A percentile compares a stretch with the other conserved stretches of the same genome.
phyloP scores from a whole-genome alignment of 2,329 filamentous ascomycete species.

The Aureobasidium subglaciale region DNA sequence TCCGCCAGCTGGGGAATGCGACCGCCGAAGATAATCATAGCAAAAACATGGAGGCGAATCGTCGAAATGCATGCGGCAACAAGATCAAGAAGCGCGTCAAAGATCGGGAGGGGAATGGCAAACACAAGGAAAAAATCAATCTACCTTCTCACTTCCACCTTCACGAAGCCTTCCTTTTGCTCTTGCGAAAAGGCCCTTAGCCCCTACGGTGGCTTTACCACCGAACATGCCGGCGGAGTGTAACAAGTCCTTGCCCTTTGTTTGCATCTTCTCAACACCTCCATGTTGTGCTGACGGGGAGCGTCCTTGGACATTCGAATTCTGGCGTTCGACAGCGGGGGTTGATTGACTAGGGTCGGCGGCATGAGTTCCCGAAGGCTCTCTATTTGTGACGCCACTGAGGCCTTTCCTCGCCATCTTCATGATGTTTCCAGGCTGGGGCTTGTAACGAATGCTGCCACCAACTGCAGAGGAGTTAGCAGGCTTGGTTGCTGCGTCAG shows the following conservation, averaged over 20 bases:
- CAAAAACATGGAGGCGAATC: not conserved
- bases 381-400: slow-evolving; percentile 11
- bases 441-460: slow-evolving; percentile 18
- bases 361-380: slow-evolving; percentile 6
- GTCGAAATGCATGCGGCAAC: slow-evolving; percentile 11
- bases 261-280: slow-evolving; percentile 48
- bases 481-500: slow-evolving; percentile 13
- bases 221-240: slow-evolving; percentile 69
- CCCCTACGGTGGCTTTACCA: slow-evolving; percentile 67
- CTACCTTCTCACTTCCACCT: slow-evolving; percentile 72
- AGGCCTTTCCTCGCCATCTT: slow-evolving; percentile 18
- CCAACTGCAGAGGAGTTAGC: not conserved
- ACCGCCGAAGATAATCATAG: not conserved
- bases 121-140: slow-evolving; percentile 53
- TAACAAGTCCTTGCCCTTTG: slow-evolving; percentile 82
- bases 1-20: not conserved
- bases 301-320: not conserved
- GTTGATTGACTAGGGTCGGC: not conserved
- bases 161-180: slow-evolving; percentile 74
- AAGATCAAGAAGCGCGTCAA: not conserved
- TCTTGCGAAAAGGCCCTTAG: slow-evolving; percentile 86
- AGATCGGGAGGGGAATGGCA: slow-evolving; percentile 18
- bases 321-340: not conserved
- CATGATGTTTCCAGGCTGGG: slow-evolving; percentile 23
- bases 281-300: not conserved